Evolutionary conservation across 805 yeast species (phyloP).

Genomic region (Candida loeiensis): DNA sequence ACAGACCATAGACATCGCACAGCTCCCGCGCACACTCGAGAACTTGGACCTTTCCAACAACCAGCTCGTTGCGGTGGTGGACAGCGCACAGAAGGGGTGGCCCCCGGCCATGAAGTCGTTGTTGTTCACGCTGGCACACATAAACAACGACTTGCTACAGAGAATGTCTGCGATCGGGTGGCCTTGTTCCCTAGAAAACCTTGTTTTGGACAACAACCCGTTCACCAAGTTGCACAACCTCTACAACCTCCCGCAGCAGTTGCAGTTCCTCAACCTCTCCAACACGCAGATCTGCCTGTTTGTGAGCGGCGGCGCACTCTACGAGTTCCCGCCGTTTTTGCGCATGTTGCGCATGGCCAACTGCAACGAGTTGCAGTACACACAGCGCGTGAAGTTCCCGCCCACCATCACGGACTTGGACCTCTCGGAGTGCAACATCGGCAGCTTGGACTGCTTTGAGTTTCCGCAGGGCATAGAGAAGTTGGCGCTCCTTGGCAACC

Average conservation of each 20-base stretch:
- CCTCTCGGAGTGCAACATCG: constrained; percentile 23
- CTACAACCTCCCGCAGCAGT: constrained; percentile 18
- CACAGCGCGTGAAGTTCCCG: constrained; percentile 22
- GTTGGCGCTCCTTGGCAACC: constrained; percentile 25
- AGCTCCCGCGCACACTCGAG: constrained; percentile 27
- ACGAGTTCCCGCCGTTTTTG: constrained; percentile 27
- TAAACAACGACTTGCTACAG: constrained; percentile 17
- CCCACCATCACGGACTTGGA: constrained; percentile 18
- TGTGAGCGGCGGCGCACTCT: constrained; percentile 14
- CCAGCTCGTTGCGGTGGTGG: constrained; percentile 13
- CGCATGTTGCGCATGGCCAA: constrained; percentile 19
- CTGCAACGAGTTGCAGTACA: constrained; percentile 13
- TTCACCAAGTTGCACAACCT: constrained; percentile 19
- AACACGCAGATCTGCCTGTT: constrained; percentile 19
- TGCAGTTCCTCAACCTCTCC: constrained; percentile 25
- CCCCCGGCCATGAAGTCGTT: constrained; percentile 26
- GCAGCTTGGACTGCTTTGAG: constrained; percentile 17
- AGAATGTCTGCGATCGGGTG: constrained; percentile 19
- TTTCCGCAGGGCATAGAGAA: constrained; percentile 22
- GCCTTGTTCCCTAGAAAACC: constrained; percentile 21
- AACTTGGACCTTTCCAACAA: constrained; percentile 30
- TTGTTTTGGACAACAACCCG: constrained; percentile 23
- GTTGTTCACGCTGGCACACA: constrained; percentile 20
- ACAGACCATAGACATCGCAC: constrained; percentile 19
- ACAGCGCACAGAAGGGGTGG: constrained; percentile 15